Evolutionary conservation across 2,329 filamentous ascomycete species (phyloP), one percentile per base, ranked within the genome.

Genomic region (Myriosclerotinia curreyana): DNA sequence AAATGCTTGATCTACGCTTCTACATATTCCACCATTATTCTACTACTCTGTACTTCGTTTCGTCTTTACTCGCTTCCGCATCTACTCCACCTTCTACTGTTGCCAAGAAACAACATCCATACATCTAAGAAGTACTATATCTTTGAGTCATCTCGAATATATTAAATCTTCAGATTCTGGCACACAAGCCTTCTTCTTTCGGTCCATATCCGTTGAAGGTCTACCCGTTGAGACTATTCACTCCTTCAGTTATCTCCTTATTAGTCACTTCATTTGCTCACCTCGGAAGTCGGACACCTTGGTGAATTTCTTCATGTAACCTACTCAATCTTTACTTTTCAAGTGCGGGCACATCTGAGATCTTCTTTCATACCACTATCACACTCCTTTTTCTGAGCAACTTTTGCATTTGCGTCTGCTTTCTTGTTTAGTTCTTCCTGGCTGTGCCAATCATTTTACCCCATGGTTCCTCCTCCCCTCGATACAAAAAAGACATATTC

Each of bases 401-500:
- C 69, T 70, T 66, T 58, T 58, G 58, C 65, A 68, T 65, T 53
- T 36, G 65, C 36, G 52, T 40, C 42, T 46, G 28, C n/a, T 46
- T 4, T 54, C 15, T 34, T 14, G 25, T 67, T 64, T 25, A 56
- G 65, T 61, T 54, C 54, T 68, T 68, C 64, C 69, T 72, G 70
- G 72, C 69, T 72, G 72, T 70, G 71, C 75, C 69, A 71, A 64
- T 55, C 52, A 34, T 66, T 69, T 67, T 51, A 25, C 54, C 31
- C 17, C 17, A 50, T 64, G 64, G 72, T 73, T 70, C 68, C 72
- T 56, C 69, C 72, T 64, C 66, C 66, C 63, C 70, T 74, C 51
- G 69, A 74, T 50, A 65, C 74, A 28, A 65, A 67, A 11, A 69
- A 70, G 74, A 76, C 78, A 72, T 77, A 75, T 71, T 75, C 71